These are phyloP conservation scores for Tetrahymena malaccensis DNA, from an alignment of 73 alveolate genomes.

Conservation along the genomic window DNA sequence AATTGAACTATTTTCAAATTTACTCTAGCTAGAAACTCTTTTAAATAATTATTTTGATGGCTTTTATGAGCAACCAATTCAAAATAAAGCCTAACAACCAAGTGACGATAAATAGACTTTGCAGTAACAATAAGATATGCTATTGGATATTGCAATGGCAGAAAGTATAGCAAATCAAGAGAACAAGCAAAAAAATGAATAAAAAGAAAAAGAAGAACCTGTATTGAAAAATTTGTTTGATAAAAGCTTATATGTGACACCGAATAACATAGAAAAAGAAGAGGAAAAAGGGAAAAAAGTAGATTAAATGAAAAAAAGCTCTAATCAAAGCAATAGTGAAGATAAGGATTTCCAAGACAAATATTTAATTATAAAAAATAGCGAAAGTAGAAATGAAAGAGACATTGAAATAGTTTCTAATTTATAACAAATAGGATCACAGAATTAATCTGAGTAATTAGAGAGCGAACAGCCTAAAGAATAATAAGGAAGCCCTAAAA, in stretches of 20 bases:
- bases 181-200: not conserved
- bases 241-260: not conserved
- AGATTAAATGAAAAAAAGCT: not conserved
- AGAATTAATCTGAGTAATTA: not conserved
- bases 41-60: constrained; percentile 28
- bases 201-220: not conserved
- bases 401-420: not conserved
- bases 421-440: not conserved
- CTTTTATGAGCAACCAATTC: constrained; percentile 3
- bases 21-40: constrained; percentile 40
- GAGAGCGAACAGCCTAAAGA: not conserved
- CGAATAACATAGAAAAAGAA: not conserved
- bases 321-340: not conserved
- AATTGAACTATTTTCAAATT: constrained; percentile 74
- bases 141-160: not conserved
- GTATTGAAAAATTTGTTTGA: not conserved
- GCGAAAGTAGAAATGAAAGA: not conserved
- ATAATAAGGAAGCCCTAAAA: not conserved
- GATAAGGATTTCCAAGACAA: not conserved
- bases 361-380: not conserved
- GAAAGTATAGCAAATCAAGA: not conserved
- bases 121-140: not conserved
- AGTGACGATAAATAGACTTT: not conserved
- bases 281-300: not conserved
- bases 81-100: constrained; percentile 7